These are phyloP conservation scores for Paxillus ammoniavirescens DNA, from an alignment of 768 basidiomycete genomes.

Conservation along the genomic window DNA sequence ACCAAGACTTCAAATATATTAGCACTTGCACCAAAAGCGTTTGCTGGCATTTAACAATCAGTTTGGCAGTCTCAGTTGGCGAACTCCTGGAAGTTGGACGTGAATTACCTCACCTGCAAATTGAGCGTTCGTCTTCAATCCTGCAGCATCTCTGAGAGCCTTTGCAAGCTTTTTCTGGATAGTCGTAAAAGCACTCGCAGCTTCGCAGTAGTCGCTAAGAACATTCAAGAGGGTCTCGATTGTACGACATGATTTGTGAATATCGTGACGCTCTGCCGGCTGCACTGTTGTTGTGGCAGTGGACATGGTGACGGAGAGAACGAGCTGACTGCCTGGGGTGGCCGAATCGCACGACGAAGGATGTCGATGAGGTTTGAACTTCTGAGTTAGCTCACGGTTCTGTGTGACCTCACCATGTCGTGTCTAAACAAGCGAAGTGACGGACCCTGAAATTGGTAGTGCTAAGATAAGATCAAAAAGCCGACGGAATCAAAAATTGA, in stretches of 20 bases:
- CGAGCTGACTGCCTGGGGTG: not conserved
- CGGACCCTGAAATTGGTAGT: conserved; percentile 22
- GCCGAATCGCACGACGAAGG: not conserved
- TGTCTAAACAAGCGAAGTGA: not conserved
- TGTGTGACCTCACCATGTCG: not conserved
- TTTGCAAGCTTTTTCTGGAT: conserved; percentile 77
- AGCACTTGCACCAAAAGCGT: conserved; percentile 64
- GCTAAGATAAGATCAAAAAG: not conserved
- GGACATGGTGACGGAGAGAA: conserved; percentile 9
- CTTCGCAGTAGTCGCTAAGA: conserved; percentile 76
- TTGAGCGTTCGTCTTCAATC: conserved; percentile 55
- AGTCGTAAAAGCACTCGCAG: conserved; percentile 54
- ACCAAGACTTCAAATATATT: conserved; percentile 66
- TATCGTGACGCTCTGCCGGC: conserved; percentile 62
- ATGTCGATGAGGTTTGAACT: not conserved
- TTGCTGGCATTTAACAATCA: conserved; percentile 40
- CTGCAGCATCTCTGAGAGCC: conserved; percentile 64
- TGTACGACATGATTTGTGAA: conserved; percentile 80
- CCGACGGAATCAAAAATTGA: not conserved
- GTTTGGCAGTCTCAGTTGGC: not conserved
- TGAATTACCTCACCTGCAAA: conserved; percentile 53
- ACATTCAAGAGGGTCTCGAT: conserved; percentile 65
- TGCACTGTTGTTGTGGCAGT: conserved; percentile 9
- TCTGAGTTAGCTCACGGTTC: not conserved
- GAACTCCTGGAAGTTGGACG: not conserved